Conservation (phyloP, 805 yeast species). For the Cyberlindnera nakhonratchasimensis region DNA sequence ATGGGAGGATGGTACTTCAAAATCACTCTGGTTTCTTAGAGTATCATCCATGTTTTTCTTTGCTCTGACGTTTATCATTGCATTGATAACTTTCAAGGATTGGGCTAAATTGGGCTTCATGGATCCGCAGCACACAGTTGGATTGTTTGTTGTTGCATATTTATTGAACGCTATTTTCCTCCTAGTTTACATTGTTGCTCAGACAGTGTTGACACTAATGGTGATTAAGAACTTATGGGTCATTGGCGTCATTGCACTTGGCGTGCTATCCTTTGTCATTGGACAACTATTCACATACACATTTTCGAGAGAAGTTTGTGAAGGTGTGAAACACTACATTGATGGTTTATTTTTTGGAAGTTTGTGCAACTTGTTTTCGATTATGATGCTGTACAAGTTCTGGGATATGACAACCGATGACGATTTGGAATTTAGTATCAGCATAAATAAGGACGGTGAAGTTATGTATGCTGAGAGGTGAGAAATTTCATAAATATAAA, state of each 20-base stretch:
- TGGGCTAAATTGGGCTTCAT: constrained; percentile 47
- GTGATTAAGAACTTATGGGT: constrained; percentile 84
- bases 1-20: constrained; percentile 90
- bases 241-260: constrained; percentile 73
- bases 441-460: constrained; percentile 43
- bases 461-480: constrained; percentile 23
- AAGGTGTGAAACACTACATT: constrained; percentile 72
- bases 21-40: constrained; percentile 57
- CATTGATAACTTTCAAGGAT: constrained; percentile 69
- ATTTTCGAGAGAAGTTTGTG: constrained; percentile 64
- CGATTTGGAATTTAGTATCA: constrained; percentile 87
- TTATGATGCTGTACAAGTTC: constrained; percentile 93
- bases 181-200: constrained; percentile 60
- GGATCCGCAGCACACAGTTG: constrained; percentile 53
- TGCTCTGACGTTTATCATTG: constrained; percentile 58
- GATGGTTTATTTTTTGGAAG: constrained; percentile 90
- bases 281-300: constrained; percentile 81
- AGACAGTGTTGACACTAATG: constrained; percentile 60
- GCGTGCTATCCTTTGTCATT: constrained; percentile 66
- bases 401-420: constrained; percentile 97
- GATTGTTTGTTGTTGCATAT: constrained; percentile 67
- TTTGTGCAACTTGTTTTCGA: constrained; percentile 70
- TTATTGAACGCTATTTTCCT: constrained; percentile 67
- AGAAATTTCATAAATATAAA: neutral
- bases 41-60: constrained; percentile 54